Base-by-base conservation (phyloP, 306 rosid species). In the Castanea sativa region DNA sequence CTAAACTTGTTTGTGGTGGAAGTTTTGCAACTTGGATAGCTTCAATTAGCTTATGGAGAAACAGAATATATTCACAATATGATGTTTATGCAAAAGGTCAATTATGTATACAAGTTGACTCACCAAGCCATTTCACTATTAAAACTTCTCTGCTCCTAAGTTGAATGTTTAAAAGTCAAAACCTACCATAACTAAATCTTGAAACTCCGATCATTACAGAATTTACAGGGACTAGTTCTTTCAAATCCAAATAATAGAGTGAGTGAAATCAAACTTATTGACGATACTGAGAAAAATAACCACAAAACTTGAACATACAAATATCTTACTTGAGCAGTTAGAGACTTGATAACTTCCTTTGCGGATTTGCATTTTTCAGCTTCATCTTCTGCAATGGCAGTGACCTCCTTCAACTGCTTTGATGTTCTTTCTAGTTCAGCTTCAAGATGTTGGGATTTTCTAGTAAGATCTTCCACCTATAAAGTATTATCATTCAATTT, bases 331-430 rank as follows among this genome's bases (percentile, higher is more conserved):
- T 95, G 99, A 80, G 88, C 78, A 73, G 96, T 88, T 72, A 95
- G 85, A 75, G 94, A 95, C 87, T 90, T 91, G 73, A 92, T 93
- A 82, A 90, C 94, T 83, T 89, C 98, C 86, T 95, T 95, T 5
- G 94, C 97, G 80, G 99, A 91, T 88, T 90, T 89, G 88, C 94
- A 88, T 83, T 91, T 95, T 83, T 83, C 94, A 57, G 96, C 93
- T 89, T 95, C 98, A 63, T 90, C 96, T 58, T 91, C 84, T 64
- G 98, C 98, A 81, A 95, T 82, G 69, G 89, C 84, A 78, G 92
- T 88, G 84, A 89, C 90, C 72, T 93, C 97, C 86, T 87, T 78
- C 92, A 92, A 79, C 78, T 92, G 87, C 75, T 85, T 90, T 83
- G 91, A 70, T 78, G 94, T 89, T 82, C 89, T 90, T 70, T 82